These are phyloP conservation scores for Gaultheria prostrata DNA, from an alignment of 148 eudicot genomes.

Conservation along the genomic window DNA sequence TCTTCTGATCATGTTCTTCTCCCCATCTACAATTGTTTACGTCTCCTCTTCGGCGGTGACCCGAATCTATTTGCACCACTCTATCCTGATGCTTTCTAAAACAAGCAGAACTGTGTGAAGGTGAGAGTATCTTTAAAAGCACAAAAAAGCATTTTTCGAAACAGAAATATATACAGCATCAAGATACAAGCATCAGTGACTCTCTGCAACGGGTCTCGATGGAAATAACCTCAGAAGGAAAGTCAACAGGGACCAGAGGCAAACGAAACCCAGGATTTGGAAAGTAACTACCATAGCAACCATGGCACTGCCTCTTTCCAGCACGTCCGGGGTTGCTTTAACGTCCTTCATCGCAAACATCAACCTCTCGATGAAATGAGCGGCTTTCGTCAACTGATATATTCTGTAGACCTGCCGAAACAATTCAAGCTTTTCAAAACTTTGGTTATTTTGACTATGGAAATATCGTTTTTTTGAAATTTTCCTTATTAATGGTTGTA, in stretches of 20 bases:
- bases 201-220: slow-evolving; percentile 69
- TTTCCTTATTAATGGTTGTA: no score
- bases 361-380: slow-evolving; percentile 54
- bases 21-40: not conserved
- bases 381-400: slow-evolving; percentile 72
- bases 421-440: slow-evolving; percentile 6
- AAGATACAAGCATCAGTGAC: slow-evolving; percentile 36
- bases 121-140: not conserved
- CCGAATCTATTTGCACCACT: not conserved
- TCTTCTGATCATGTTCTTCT: not conserved
- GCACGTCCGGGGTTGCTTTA: slow-evolving; percentile 36
- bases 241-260: slow-evolving; percentile 84
- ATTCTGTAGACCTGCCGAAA: slow-evolving; percentile 61
- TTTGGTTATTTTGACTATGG: not conserved
- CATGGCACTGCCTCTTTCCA: slow-evolving; percentile 50
- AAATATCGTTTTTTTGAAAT: no score
- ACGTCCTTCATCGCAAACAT: slow-evolving; percentile 51
- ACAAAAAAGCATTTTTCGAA: not conserved
- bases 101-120: not conserved
- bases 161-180: slow-evolving; percentile 15
- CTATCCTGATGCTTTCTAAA: not conserved
- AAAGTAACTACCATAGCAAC: slow-evolving; percentile 59
- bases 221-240: slow-evolving; percentile 83
- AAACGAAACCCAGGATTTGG: slow-evolving; percentile 57
- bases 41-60: not conserved